These are phyloP conservation scores for Ascoidea asiatica DNA, from an alignment of 805 yeast species.

Conservation along the genomic window DNA sequence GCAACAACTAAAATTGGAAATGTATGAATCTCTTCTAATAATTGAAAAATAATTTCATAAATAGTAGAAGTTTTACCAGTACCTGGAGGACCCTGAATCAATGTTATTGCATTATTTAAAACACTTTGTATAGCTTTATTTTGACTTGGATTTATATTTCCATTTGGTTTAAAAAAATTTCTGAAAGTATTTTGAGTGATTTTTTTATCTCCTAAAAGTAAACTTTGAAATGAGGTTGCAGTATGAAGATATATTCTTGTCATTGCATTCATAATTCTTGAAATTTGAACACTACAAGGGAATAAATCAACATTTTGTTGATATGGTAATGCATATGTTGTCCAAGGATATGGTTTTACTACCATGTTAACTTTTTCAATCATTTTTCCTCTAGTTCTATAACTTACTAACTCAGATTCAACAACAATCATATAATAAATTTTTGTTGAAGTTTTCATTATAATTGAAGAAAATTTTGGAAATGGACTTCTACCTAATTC, in stretches of 20 bases:
- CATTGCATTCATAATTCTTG: slow-evolving; percentile 57
- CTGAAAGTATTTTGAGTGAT: slow-evolving; percentile 42
- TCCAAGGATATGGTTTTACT: no score
- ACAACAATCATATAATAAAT: no score
- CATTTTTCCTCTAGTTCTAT: no score
- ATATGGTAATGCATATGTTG: no score
- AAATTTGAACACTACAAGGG: slow-evolving; percentile 29
- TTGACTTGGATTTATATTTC: slow-evolving; percentile 44
- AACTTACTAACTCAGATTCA: no score
- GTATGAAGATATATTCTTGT: no score
- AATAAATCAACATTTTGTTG: slow-evolving; percentile 43
- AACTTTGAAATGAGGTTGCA: slow-evolving; percentile 31
- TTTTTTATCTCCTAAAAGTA: slow-evolving; percentile 37
- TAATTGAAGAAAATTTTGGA: no score
- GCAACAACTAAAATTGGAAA: slow-evolving; percentile 63
- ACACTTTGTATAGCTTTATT: slow-evolving; percentile 40
- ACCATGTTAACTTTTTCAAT: no score
- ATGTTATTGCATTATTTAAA: slow-evolving; percentile 33
- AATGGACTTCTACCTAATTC: background rate
- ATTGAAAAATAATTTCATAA: slow-evolving; percentile 45
- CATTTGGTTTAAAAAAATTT: slow-evolving; percentile 36
- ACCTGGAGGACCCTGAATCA: slow-evolving; percentile 74
- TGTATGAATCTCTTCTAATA: slow-evolving; percentile 38
- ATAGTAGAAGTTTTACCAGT: slow-evolving; percentile 70
- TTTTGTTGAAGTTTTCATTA: no score